Evolutionary conservation across 2,329 filamentous ascomycete species (phyloP).

Genomic region (Aspergillus aculeatus): DNA sequence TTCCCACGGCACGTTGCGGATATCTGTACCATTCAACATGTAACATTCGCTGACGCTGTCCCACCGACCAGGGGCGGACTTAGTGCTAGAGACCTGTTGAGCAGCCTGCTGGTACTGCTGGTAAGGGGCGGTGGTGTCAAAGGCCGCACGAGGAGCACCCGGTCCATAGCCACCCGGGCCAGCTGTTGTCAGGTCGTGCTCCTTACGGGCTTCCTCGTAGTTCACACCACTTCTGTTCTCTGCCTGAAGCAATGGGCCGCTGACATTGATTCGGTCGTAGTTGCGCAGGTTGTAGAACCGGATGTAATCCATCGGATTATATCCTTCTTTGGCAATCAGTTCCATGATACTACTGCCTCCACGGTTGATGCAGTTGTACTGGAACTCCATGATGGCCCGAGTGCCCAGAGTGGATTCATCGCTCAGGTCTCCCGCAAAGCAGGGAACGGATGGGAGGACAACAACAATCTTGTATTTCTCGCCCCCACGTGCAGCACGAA

Average conservation of each 20-base stretch:
- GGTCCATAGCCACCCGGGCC: conserved; percentile 46
- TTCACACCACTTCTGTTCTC: conserved; percentile 45
- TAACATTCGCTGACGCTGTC: conserved; percentile 78
- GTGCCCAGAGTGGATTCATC: conserved; percentile 83
- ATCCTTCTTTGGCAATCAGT: conserved; percentile 69
- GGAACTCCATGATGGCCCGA: conserved; percentile 95
- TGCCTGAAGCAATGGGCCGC: conserved; percentile 34
- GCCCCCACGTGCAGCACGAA: conserved; percentile 74
- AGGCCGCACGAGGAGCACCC: conserved; percentile 31
- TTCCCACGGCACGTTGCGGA: conserved; percentile 63
- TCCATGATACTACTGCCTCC: conserved; percentile 90
- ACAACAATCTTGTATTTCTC: conserved; percentile 90
- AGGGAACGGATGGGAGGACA: conserved; percentile 85
- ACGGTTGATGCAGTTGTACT: conserved; percentile 93
- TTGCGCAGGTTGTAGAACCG: conserved; percentile 93
- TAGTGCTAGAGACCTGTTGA: conserved; percentile 50
- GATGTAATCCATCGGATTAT: conserved; percentile 78
- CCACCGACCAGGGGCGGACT: conserved; percentile 57
- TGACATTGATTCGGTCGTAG: conserved; percentile 79
- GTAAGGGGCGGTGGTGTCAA: conserved; percentile 51
- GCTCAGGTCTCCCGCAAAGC: conserved; percentile 86
- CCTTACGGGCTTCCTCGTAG: conserved; percentile 46
- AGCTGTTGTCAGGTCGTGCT: conserved; percentile 47
- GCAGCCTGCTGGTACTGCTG: conserved; percentile 72
- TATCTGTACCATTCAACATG: conserved; percentile 73